Conservation (phyloP, 169 alveolate species). For the Plasmodium gaboni region DNA sequence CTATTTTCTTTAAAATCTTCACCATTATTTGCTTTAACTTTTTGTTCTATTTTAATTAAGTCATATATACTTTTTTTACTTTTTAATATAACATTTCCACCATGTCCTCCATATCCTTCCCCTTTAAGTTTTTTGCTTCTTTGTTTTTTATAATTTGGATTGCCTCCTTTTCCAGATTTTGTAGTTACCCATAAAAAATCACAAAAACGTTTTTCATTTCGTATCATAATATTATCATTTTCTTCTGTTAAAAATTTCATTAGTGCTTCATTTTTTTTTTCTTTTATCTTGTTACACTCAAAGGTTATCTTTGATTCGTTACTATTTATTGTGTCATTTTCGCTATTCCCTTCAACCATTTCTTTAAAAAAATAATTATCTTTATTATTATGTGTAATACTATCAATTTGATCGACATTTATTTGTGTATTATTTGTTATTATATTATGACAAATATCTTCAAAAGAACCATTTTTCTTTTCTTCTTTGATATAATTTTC, state of each 20-base stretch:
- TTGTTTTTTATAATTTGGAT: constrained; percentile 79
- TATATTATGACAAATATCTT: background rate
- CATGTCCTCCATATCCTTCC: constrained; percentile 89
- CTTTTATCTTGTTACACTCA: no score
- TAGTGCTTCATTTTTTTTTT: constrained; percentile 38
- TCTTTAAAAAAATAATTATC: background rate
- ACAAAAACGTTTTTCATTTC: constrained; percentile 84
- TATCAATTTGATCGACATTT: background rate
- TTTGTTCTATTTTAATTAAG: constrained; percentile 82
- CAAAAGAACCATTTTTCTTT: background rate
- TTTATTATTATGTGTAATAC: background rate
- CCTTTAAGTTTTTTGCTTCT: constrained; percentile 83
- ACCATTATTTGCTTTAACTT: constrained; percentile 82
- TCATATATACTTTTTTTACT: constrained; percentile 82
- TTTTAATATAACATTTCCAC: constrained; percentile 83
- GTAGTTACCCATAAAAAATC: constrained; percentile 82
- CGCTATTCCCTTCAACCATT: background rate
- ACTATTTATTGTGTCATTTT: background rate
- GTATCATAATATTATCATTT: constrained; percentile 60
- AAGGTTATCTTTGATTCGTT: background rate
- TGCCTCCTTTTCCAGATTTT: constrained; percentile 86
- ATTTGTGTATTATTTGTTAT: background rate
- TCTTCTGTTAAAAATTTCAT: constrained; percentile 57
- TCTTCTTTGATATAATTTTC: background rate
- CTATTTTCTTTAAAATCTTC: constrained; percentile 85